These are phyloP conservation scores for Fistulifera pelliculosa DNA, from an alignment of 108 stramenopile genomes.

Conservation along the genomic window DNA sequence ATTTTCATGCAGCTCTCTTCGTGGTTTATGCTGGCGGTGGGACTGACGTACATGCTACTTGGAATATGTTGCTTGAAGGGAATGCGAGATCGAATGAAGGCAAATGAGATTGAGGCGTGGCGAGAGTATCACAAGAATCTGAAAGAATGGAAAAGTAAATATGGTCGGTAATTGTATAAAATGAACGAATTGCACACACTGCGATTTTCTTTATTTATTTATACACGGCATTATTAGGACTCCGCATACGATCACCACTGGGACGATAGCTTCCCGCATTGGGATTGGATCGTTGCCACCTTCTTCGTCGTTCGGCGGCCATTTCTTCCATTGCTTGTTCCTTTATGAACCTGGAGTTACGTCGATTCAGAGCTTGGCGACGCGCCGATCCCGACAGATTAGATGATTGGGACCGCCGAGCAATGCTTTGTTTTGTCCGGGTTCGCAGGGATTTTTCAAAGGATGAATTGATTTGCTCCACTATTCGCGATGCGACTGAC, in stretches of 20 bases:
- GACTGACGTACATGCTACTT: slow-evolving; percentile 50
- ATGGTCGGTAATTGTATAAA: neutral
- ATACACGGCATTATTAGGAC: slow-evolving; percentile 30
- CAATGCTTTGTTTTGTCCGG: slow-evolving; percentile 36
- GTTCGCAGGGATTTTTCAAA: slow-evolving; percentile 34
- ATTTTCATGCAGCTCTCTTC: slow-evolving; percentile 54
- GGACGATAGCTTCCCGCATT: slow-evolving; percentile 73
- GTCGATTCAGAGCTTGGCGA: slow-evolving; percentile 37
- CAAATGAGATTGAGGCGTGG: slow-evolving; percentile 37
- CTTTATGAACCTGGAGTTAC: slow-evolving; percentile 45
- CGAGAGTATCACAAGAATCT: slow-evolving; percentile 39
- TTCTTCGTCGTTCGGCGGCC: slow-evolving; percentile 64
- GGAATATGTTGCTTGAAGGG: slow-evolving; percentile 61
- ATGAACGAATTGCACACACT: too few species aligned
- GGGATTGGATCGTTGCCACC: slow-evolving; percentile 71
- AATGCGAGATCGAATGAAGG: slow-evolving; percentile 41
- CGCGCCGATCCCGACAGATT: slow-evolving; percentile 37
- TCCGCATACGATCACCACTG: slow-evolving; percentile 41
- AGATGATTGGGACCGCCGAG: slow-evolving; percentile 41
- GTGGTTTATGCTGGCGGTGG: slow-evolving; percentile 41
- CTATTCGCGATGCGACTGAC: slow-evolving; percentile 7
- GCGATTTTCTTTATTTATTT: neutral
- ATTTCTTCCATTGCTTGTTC: slow-evolving; percentile 72
- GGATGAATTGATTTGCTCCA: slow-evolving; percentile 31
- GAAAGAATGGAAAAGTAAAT: slow-evolving; percentile 22